These are phyloP conservation scores for Penicillium aurantiogriseum DNA, from an alignment of 2,329 filamentous ascomycete species.

Conservation along the genomic window DNA sequence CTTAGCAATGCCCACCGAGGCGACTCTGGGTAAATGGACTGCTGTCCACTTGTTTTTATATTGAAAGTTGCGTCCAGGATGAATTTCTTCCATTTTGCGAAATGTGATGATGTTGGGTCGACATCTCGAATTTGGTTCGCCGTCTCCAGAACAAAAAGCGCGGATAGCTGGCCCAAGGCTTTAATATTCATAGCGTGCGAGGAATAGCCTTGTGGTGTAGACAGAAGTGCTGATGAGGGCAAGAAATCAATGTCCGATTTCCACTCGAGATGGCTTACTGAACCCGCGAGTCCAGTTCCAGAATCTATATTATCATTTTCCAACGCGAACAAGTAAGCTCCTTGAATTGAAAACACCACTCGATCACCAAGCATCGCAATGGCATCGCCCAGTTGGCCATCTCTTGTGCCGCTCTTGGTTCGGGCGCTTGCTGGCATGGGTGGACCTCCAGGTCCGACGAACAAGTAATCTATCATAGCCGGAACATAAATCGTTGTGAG, in stretches of 20 bases:
- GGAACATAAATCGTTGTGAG: slow-evolving; percentile 8
- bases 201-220: neutral
- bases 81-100: slow-evolving; percentile 3
- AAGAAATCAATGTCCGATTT: slow-evolving; percentile 1
- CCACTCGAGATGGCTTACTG: slow-evolving; percentile 5
- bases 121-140: neutral
- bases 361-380: neutral
- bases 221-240: neutral
- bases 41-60: neutral
- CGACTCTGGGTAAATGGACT: neutral
- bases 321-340: slow-evolving; percentile 2
- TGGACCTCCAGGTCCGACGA: neutral
- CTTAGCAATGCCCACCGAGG: neutral
- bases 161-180: neutral
- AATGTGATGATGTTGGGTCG: neutral
- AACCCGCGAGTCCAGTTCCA: neutral
- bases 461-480: slow-evolving; percentile 7
- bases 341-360: neutral
- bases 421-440: neutral
- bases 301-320: neutral
- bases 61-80: neutral
- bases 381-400: neutral
- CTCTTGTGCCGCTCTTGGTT: neutral
- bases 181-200: neutral
- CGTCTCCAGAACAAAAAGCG: slow-evolving; percentile 1